Evolutionary conservation across 1,139 yeast species (phyloP).

Genomic region (Pichia sp.): DNA sequence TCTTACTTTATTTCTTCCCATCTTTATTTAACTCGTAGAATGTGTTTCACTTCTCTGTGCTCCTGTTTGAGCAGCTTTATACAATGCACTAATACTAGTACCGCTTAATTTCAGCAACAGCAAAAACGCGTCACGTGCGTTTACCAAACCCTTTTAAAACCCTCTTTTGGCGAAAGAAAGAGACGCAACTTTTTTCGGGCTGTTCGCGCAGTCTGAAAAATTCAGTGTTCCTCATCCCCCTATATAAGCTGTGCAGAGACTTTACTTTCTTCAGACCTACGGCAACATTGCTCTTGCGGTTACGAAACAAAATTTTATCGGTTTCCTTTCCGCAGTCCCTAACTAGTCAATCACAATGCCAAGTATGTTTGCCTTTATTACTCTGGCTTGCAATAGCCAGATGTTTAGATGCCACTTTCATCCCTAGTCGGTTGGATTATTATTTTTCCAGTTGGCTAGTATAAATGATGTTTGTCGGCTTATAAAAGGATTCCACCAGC

Average conservation of each 20-base stretch:
- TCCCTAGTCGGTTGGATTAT: conserved; percentile 4
- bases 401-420: background rate
- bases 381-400: background rate
- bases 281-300: too few relatives aligned
- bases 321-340: conserved; percentile 2
- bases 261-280: background rate
- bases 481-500: background rate
- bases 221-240: background rate
- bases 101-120: background rate
- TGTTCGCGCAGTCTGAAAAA: background rate
- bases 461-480: conserved; percentile 12
- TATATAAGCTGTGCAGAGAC: background rate
- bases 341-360: conserved; percentile 12
- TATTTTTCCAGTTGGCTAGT: conserved; percentile 2
- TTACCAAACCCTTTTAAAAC: background rate
- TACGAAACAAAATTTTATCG: background rate
- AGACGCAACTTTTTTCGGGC: background rate
- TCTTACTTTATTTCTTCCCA: background rate
- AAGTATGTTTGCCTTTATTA: conserved; percentile 12
- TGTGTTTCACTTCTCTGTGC: background rate
- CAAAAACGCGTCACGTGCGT: background rate
- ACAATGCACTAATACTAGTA: background rate
- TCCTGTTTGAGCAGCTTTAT: background rate
- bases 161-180: background rate
- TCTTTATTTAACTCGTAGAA: background rate